phyloP scores from a whole-genome alignment of 1,284 basidiomycete species.

The Austroboletus novae-zelandiae region DNA sequence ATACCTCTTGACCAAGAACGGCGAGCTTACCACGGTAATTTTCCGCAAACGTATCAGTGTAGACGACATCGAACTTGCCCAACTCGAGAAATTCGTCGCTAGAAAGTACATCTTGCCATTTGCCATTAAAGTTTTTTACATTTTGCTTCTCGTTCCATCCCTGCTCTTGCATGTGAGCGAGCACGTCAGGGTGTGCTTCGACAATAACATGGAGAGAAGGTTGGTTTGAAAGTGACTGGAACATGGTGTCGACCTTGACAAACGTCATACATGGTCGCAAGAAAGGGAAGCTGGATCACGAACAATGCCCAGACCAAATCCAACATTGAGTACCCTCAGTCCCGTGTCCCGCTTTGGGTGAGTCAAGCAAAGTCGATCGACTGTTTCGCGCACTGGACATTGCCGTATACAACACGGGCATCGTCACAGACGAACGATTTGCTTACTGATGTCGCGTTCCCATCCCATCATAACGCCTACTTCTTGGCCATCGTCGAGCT shows the following conservation, averaged over 20 bases:
- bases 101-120: conserved; percentile 86
- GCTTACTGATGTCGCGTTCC: conserved; percentile 77
- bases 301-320: conserved; percentile 94
- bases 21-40: conserved; percentile 61
- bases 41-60: conserved; percentile 96
- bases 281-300: conserved; percentile 25
- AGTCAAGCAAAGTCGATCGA: conserved; percentile 53
- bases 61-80: conserved; percentile 85
- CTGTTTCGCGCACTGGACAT: conserved; percentile 65
- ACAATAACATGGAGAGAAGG: conserved; percentile 87
- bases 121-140: conserved; percentile 84
- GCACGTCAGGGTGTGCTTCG: conserved; percentile 92
- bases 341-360: conserved; percentile 49
- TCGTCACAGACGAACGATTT: conserved; percentile 16
- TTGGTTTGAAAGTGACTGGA: conserved; percentile 63
- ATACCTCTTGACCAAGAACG: not conserved
- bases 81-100: conserved; percentile 50
- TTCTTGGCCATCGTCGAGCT: conserved; percentile 66
- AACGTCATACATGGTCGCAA: conserved; percentile 10
- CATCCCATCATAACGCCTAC: conserved; percentile 97
- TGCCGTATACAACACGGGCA: conserved; percentile 19
- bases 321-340: conserved; percentile 83
- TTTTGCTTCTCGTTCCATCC: conserved; percentile 79
- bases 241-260: conserved; percentile 75
- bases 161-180: conserved; percentile 67